Percentiles rank a stretch among this genome's conserved stretches.
phyloP scores from a whole-genome alignment of 1,139 yeast species.

The Geotrichum klebahnii region DNA sequence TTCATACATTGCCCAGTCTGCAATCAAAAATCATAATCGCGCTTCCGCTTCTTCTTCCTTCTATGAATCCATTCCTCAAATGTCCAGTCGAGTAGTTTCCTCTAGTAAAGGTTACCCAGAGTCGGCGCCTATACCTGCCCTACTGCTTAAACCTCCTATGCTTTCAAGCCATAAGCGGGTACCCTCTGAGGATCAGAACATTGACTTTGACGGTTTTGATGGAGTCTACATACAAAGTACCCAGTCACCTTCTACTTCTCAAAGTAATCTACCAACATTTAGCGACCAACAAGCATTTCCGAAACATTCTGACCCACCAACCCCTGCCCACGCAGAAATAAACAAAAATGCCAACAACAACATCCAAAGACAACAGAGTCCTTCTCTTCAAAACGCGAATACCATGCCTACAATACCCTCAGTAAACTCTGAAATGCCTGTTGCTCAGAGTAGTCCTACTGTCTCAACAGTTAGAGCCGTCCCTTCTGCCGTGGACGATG shows the following conservation, averaged over 20 bases:
- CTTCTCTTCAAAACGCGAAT: not conserved
- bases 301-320: not conserved
- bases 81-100: not conserved
- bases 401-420: not conserved
- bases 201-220: constrained; percentile 15
- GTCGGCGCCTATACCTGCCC: no score
- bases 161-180: constrained; percentile 8
- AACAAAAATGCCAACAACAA: constrained; percentile 1
- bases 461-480: no score
- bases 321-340: not conserved
- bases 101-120: no score
- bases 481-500: not conserved
- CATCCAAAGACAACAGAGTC: not conserved
- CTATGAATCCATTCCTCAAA: constrained; percentile 10
- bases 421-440: no score
- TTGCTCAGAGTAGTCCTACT: no score
- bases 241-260: not conserved
- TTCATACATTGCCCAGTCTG: constrained; percentile 5
- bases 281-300: not conserved
- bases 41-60: constrained; percentile 5
- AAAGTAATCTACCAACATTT: no score
- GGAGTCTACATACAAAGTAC: constrained; percentile 8
- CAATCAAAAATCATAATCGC: not conserved
- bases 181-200: constrained; percentile 1
- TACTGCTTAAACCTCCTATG: constrained; percentile 14